Base-by-base conservation (phyloP, 2,329 filamentous ascomycete species). In the Trichoderma sp. region DNA sequence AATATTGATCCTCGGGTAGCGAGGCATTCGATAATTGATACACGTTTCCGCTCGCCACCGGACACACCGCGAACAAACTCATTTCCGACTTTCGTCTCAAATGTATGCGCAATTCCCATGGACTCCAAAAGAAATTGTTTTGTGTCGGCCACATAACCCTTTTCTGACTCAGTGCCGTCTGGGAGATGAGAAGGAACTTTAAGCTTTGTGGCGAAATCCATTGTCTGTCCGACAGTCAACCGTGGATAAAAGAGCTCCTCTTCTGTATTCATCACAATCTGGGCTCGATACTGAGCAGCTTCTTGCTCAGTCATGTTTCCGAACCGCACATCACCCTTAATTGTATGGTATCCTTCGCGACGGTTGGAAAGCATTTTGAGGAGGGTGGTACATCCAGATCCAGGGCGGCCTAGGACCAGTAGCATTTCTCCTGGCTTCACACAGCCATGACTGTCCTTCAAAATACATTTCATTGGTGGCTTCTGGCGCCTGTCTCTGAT, bases 341-440 rank as follows among this genome's bases (percentile, higher is more conserved):
- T 87, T 2, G 85, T 85, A 60, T 87, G 85, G 78, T 89, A 94
- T 4, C 92, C 92, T 6, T 83, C 83, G 45, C 91, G 85, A 73
- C 89, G 88, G 79, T 94, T 94, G 69, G 91, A 87, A 5, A 95
- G 86, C 79, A 93, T 86, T 79, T 93, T 94, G 60, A 95, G 85
- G 21, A 95, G 86, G 0, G 92, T 93, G 0, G 92, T 93, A 81
- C 93, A 95, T 45, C 92, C 92, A 3, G 91, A 87, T 0, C 92
- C 93, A 0, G 93, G 92, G 1, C 92, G 87, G 3, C 93, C 93
- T 0, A 94, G 85, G 0, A 94, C 92, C 0, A 94, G 84, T 1
- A 93, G 83, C 92, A 94, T 93, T 82, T 94, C 92, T 29, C 92
- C 93, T 0, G 92, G 92, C 81, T 92, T 91, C 68, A 94, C 90